Evolutionary conservation across 2,329 filamentous ascomycete genomes (phyloP).

Genomic region (Lachnellula arida): DNA sequence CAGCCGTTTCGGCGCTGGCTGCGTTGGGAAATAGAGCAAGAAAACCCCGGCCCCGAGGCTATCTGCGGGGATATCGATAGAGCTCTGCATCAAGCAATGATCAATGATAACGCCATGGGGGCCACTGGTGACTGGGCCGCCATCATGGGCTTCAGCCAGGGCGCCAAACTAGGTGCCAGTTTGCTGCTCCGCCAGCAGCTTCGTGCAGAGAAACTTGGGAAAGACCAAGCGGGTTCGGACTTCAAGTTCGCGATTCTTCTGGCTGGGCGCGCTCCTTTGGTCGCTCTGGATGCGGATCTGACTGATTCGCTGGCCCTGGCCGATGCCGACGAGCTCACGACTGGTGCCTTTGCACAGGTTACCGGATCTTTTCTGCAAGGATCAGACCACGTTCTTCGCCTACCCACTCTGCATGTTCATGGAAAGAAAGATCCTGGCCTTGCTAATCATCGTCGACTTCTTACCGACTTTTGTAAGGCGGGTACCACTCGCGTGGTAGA

Average conservation of each 20-base stretch:
- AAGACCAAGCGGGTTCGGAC: not conserved
- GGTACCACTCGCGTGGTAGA: not conserved
- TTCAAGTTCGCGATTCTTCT: not conserved
- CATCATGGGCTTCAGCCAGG: conserved; percentile 7
- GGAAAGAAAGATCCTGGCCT: not conserved
- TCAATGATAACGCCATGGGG: not conserved
- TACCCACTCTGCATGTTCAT: not conserved
- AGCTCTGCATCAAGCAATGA: not conserved
- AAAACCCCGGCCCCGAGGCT: conserved; percentile 10
- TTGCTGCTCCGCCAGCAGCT: conserved; percentile 1
- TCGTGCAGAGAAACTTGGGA: not conserved
- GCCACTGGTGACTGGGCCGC: not conserved
- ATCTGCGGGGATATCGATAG: not conserved
- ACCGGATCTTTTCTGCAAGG: not conserved
- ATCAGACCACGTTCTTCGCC: not conserved
- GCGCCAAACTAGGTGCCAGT: conserved; percentile 3
- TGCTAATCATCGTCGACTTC: not conserved
- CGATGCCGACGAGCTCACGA: not conserved
- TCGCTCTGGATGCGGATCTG: not conserved
- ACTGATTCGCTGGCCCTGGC: not conserved
- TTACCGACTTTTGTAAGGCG: not conserved
- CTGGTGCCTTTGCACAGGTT: not conserved
- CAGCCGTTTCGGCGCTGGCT: conserved; percentile 59
- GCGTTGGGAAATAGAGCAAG: not conserved
- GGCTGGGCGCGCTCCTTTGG: not conserved